Percentiles rank a stretch among this genome's conserved stretches.
These are phyloP conservation scores for Pterula multifida DNA, from an alignment of 1,284 basidiomycete genomes.

Conservation along the genomic window DNA sequence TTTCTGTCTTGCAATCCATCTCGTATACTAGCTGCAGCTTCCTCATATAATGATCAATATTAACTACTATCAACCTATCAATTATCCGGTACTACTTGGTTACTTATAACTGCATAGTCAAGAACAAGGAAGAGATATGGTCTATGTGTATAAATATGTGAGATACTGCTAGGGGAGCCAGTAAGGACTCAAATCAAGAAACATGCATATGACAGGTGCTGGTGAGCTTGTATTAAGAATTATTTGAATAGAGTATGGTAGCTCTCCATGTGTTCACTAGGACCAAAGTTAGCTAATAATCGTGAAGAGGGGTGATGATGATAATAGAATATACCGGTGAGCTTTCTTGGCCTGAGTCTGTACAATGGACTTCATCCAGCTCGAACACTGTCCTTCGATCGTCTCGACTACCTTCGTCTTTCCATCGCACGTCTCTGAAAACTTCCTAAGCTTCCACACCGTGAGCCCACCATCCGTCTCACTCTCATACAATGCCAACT, in stretches of 20 bases:
- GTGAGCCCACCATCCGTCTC: conserved; percentile 14
- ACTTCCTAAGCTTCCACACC: conserved; percentile 21
- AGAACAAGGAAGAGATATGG: too few species aligned
- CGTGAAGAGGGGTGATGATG: background rate
- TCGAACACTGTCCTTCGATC: conserved; percentile 20
- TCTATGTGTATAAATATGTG: too few species aligned
- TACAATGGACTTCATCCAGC: conserved; percentile 16
- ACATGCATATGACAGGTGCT: too few species aligned
- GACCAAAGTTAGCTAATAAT: background rate
- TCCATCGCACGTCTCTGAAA: conserved; percentile 15
- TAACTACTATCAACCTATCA: too few species aligned
- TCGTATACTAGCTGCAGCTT: background rate
- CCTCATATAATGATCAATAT: background rate
- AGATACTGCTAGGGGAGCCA: too few species aligned
- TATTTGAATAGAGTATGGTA: background rate
- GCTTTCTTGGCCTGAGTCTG: conserved; percentile 16
- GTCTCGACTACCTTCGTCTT: conserved; percentile 20
- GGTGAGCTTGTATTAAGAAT: background rate
- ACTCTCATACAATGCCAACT: conserved; percentile 20
- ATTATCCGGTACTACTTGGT: too few species aligned
- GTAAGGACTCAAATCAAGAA: too few species aligned
- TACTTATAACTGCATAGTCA: too few species aligned
- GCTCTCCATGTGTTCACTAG: background rate
- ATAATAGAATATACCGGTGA: conserved; percentile 18
- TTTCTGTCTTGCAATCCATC: background rate